Conservation (phyloP, 306 rosid species). For the Castanea crenata region DNA sequence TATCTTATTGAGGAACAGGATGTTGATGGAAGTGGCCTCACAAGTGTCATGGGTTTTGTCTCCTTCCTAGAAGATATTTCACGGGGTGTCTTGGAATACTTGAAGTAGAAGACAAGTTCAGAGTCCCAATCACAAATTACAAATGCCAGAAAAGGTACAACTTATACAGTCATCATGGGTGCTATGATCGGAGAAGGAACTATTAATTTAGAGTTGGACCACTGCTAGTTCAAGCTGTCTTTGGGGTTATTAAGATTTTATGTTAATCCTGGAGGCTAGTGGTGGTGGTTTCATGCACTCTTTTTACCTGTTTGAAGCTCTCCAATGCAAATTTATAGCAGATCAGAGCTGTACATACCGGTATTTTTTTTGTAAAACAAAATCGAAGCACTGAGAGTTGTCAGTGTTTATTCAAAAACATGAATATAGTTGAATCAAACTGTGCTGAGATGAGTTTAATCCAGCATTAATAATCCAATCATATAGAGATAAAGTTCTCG, state of each 20-base stretch:
- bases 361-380: neutral
- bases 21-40: constrained; percentile 84
- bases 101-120: constrained; percentile 43
- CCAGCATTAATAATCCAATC: too few relatives aligned
- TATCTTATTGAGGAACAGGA: constrained; percentile 95
- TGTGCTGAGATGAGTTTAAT: neutral
- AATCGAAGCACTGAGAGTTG: neutral
- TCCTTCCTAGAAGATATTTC: constrained; percentile 72
- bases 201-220: neutral
- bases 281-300: neutral
- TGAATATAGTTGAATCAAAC: neutral
- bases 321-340: neutral
- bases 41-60: constrained; percentile 84
- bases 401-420: neutral
- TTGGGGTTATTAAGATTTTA: neutral
- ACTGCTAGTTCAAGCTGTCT: neutral
- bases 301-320: neutral
- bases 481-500: too few relatives aligned
- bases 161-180: constrained; percentile 8
- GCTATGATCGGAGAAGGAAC: constrained; percentile 16
- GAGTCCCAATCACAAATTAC: constrained; percentile 21
- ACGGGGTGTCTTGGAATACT: constrained; percentile 68
- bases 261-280: neutral
- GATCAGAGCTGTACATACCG: neutral
- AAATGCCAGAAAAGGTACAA: constrained; percentile 14